Percentiles rank a stretch among this genome's conserved stretches.
phyloP scores from a whole-genome alignment of 805 yeast species.

The Danielia oregonensis region DNA sequence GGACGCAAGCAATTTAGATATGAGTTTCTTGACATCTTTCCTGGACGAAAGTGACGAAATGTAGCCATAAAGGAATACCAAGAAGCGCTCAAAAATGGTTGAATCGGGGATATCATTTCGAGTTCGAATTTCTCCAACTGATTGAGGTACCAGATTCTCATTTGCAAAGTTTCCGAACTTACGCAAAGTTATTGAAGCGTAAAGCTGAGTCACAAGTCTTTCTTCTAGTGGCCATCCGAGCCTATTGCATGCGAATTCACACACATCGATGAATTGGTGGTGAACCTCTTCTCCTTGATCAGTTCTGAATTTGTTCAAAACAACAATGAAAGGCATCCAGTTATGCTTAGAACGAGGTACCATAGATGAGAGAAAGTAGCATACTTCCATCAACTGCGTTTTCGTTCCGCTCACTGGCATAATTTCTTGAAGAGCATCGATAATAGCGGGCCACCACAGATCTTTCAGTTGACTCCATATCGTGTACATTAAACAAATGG shows the following conservation, averaged over 20 bases:
- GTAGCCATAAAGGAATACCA: slow-evolving; percentile 32
- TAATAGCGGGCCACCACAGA: slow-evolving; percentile 27
- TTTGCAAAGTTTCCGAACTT: slow-evolving; percentile 36
- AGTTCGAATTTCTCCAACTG: slow-evolving; percentile 20
- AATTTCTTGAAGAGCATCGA: slow-evolving; percentile 15
- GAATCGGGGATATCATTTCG: slow-evolving; percentile 25
- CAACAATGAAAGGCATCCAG: slow-evolving; percentile 25
- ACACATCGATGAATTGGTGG: slow-evolving; percentile 26
- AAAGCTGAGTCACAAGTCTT: slow-evolving; percentile 25
- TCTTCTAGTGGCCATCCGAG: slow-evolving; percentile 34
- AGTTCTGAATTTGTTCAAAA: slow-evolving; percentile 15
- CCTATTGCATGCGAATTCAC: slow-evolving; percentile 22
- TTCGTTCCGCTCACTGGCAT: slow-evolving; percentile 5
- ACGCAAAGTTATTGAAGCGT: slow-evolving; percentile 26
- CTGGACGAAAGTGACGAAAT: slow-evolving; percentile 23
- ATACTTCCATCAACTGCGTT: slow-evolving; percentile 15
- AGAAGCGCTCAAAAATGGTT: slow-evolving; percentile 32
- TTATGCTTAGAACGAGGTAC: slow-evolving; percentile 10
- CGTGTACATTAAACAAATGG: slow-evolving; percentile 19
- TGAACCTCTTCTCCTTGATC: slow-evolving; percentile 17
- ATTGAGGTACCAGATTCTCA: slow-evolving; percentile 24
- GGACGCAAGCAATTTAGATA: slow-evolving; percentile 35
- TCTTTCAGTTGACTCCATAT: slow-evolving; percentile 11
- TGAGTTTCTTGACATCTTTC: slow-evolving; percentile 25
- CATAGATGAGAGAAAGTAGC: slow-evolving; percentile 14